Evolutionary conservation across 169 alveolate genomes (phyloP), one percentile per base, ranked within the genome.

Genomic region (Theileria annulata): DNA sequence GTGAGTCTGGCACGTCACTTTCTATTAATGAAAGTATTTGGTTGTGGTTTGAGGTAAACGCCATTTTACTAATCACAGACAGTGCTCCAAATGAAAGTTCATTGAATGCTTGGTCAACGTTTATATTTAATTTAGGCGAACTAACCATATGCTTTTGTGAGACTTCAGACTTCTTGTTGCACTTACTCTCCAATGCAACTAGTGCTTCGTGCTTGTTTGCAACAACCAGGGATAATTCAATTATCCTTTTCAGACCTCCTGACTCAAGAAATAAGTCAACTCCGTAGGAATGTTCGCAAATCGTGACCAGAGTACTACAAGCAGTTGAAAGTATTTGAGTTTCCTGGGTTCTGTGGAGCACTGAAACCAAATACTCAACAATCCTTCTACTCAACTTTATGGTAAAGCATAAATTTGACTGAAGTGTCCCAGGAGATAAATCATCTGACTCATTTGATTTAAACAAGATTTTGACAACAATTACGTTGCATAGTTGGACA

Each of bases 1-100:
- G 75, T 59, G 91, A 90, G 75, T 87, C 83, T 28, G 90, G 92
- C 31, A 82, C 88, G 30, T 92, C 94, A 71, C 83, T 54, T 47
- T 87, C 88, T 71, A 92, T 81, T 56, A 92, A 87, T 19, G 73
- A 77, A 85, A 85, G 80, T 27, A 92, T 92, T 70, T 93, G 95
- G 28, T 80, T 81, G 25, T 88, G 92, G 77, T 82, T 82, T 12
- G 94, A 94, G 23, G 92, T 90, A 86, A 86, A 93, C 8, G 96
- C 96, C 71, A 93, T 89, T 72, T 92, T 92, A 48, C 95, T 90
- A 15, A 92, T 88, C 47, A 92, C 94, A 12, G 96, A 92, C 31
- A 93, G 83, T 0, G 96, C 96, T 71, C 88, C 94, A 81, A 93
- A 93, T 66, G 89, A 90, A 63, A 92, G 72, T 31, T 87, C 85